These are phyloP conservation scores for Botrytis cinerea DNA, from an alignment of 2,329 filamentous ascomycete genomes.

Conservation along the genomic window DNA sequence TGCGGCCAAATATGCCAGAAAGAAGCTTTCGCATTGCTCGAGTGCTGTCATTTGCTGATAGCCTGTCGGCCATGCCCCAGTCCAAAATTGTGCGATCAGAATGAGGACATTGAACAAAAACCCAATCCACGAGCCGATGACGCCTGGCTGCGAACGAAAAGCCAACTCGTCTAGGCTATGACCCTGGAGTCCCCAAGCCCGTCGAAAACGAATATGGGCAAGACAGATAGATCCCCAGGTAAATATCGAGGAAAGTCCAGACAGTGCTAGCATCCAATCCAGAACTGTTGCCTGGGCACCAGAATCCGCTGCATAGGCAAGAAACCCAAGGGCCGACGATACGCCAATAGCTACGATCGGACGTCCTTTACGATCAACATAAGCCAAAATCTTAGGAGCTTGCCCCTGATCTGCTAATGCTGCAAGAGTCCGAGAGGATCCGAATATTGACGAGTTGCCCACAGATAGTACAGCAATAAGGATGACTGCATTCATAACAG, in stretches of 20 bases:
- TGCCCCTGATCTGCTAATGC: constrained; percentile 87
- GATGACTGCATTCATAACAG: constrained; percentile 94
- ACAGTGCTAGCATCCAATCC: constrained; percentile 76
- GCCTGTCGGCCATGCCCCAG: constrained; percentile 73
- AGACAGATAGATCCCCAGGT: constrained; percentile 85
- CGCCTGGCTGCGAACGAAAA: constrained; percentile 77
- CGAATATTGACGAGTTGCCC: constrained; percentile 89
- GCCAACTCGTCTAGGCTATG: constrained; percentile 75
- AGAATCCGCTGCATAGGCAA: constrained; percentile 75
- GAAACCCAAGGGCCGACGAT: constrained; percentile 67
- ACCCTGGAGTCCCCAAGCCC: constrained; percentile 71
- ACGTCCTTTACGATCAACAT: constrained; percentile 80
- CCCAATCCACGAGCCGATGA: constrained; percentile 79
- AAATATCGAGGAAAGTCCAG: constrained; percentile 72
- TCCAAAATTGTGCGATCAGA: constrained; percentile 84
- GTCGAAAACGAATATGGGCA: constrained; percentile 89
- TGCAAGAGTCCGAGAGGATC: constrained; percentile 84
- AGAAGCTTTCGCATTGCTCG: constrained; percentile 65
- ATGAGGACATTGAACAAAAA: constrained; percentile 74
- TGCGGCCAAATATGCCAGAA: constrained; percentile 69
- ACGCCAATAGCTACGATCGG: constrained; percentile 72
- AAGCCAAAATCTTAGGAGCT: constrained; percentile 74
- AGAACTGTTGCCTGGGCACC: constrained; percentile 59
- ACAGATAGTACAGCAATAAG: constrained; percentile 88
- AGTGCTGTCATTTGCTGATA: constrained; percentile 49